Percentiles rank a stretch among this genome's conserved stretches.
These are phyloP conservation scores for Antitrichia curtipendula DNA, from an alignment of 225 moss, liverwort and hornwort species.

Conservation along the genomic window DNA sequence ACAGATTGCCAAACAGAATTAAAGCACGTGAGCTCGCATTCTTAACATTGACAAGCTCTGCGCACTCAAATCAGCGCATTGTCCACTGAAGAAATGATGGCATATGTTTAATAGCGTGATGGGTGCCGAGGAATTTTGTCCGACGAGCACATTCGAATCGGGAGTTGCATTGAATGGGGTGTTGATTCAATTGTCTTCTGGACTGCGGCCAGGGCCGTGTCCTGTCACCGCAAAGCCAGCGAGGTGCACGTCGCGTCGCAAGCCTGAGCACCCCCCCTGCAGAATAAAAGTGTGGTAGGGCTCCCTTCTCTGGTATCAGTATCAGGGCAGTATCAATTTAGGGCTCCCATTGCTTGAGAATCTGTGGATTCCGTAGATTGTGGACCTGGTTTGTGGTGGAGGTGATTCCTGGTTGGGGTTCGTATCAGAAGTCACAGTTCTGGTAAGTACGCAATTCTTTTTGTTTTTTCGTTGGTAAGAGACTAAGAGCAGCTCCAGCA, in stretches of 20 bases:
- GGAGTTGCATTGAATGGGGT: neutral
- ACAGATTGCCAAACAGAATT: neutral
- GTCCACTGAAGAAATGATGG: neutral
- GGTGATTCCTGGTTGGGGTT: neutral
- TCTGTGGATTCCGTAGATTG: neutral
- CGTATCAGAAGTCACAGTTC: neutral
- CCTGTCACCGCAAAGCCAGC: neutral
- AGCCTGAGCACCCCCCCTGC: neutral
- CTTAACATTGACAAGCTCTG: neutral
- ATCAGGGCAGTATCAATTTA: neutral
- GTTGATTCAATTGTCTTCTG: neutral
- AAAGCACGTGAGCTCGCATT: neutral
- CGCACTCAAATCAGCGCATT: neutral
- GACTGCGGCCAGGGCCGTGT: neutral
- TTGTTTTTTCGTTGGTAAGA: neutral
- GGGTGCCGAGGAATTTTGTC: neutral
- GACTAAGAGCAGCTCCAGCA: too few species aligned
- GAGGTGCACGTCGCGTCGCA: conserved; percentile 12
- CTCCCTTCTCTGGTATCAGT: neutral
- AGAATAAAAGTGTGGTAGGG: neutral
- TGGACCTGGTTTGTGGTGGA: neutral
- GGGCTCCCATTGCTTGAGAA: neutral
- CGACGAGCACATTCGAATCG: neutral
- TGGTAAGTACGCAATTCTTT: neutral
- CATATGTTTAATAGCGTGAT: neutral